Evolutionary conservation across 257 asterid genomes (phyloP), one percentile per base, ranked within the genome.

Genomic region (Solanum pinnatisectum): DNA sequence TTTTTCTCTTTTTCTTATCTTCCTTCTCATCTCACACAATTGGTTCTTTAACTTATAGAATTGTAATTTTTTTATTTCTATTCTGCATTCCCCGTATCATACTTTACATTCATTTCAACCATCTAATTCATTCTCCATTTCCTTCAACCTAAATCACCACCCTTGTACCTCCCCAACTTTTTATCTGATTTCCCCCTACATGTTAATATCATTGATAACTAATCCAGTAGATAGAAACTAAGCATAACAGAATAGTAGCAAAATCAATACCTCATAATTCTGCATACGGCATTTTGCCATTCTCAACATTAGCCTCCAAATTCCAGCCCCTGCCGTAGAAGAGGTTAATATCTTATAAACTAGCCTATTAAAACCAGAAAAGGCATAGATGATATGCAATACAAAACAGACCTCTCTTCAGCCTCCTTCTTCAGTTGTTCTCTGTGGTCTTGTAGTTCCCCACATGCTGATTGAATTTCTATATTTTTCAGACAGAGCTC

Each of bases 401-500:
- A 36, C 12, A n/a, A 20, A 14, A 87, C 71, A 88, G 92, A 97
- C 99, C 95, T 93, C 65, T 84, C 90, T 83, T 89, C 44, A 89
- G 96, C 98, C 91, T 94, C 96, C 83, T 46, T 91, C 90, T 93
- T 95, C 87, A 95, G 92, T 90, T 88, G 94, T 84, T 90, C 93
- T 83, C 93, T 94, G 46, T 44, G 93, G 71, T 89, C 76, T 93
- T 96, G 95, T 84, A 94, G 89, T 78, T 92, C 92, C 60, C 93
- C 93, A 92, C 98, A 93, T 85, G 98, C 99, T 71, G 94, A 88
- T 91, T 96, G 98, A 70, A 97, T 97, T 91, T 97, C 98, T 83
- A 92, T 95, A 92, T 94, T 97, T 90, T 97, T 97, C 90, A 90
- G 49, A 88, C 99, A 95, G 49, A 97, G 98, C 89, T 97, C 99